Conservation (phyloP, 2,329 filamentous ascomycete genomes). For the Fusarium xylarioides region DNA sequence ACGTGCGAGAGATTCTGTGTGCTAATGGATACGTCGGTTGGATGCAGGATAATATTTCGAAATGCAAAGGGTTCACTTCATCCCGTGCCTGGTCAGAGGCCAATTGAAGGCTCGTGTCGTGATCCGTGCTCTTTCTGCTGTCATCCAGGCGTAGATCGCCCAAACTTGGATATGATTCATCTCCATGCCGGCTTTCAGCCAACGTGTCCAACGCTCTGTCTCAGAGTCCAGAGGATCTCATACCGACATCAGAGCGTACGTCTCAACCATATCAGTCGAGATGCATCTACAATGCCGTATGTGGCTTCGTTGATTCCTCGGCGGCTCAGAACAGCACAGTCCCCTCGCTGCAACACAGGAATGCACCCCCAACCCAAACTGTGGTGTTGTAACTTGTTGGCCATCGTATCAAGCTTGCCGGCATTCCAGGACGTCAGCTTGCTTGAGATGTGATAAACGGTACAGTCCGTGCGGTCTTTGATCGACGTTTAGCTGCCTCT, state of each 20-base stretch:
- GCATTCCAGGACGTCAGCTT: conserved; percentile 25
- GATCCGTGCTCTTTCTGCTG: conserved; percentile 7
- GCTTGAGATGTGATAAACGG: conserved; percentile 21
- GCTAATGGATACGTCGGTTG: background rate
- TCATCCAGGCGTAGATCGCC: background rate
- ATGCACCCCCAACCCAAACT: conserved; percentile 21
- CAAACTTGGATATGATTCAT: background rate
- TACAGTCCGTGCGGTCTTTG: conserved; percentile 36
- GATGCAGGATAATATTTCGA: background rate
- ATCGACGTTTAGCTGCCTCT: conserved; percentile 27
- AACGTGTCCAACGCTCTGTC: conserved; percentile 6
- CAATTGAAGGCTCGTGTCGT: conserved; percentile 4
- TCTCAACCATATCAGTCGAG: conserved; percentile 24
- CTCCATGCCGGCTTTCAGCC: conserved; percentile 21
- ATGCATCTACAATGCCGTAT: conserved; percentile 8
- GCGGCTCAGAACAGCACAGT: background rate
- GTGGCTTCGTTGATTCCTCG: conserved; percentile 19
- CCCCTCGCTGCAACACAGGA: conserved; percentile 21
- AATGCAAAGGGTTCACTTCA: background rate
- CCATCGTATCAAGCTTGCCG: conserved; percentile 10
- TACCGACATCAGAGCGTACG: background rate
- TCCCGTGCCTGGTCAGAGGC: background rate
- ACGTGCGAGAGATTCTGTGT: background rate
- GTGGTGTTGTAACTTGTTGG: conserved; percentile 17
- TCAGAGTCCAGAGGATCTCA: background rate